Conservation (phyloP, 768 basidiomycete genomes). For the Phanerodontia chrysosporium region DNA sequence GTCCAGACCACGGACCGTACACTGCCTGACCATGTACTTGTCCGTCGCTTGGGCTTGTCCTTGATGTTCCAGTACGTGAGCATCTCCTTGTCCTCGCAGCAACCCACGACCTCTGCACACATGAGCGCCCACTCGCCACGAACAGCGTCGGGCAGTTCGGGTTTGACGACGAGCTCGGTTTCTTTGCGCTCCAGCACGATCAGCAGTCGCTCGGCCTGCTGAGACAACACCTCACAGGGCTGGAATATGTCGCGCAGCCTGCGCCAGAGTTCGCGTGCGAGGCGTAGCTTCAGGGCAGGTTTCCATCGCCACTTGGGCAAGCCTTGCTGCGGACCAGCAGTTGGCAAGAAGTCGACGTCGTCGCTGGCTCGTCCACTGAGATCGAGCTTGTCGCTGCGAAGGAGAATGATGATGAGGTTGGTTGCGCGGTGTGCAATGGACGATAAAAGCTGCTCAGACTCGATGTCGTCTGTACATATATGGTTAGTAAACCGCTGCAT, state of each 20-base stretch:
- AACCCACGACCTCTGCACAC: slow-evolving; percentile 49
- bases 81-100: slow-evolving; percentile 41
- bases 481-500: not conserved
- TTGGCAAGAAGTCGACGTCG: slow-evolving; percentile 12
- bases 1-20: slow-evolving; percentile 55
- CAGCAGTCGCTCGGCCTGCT: slow-evolving; percentile 44
- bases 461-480: slow-evolving; percentile 35
- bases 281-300: slow-evolving; percentile 50
- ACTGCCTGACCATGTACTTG: slow-evolving; percentile 32
- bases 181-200: slow-evolving; percentile 46
- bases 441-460: slow-evolving; percentile 27
- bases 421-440: slow-evolving; percentile 26
- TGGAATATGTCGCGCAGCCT: slow-evolving; percentile 42
- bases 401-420: slow-evolving; percentile 39
- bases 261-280: slow-evolving; percentile 58
- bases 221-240: slow-evolving; percentile 30
- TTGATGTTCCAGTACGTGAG: slow-evolving; percentile 37
- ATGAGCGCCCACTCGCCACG: slow-evolving; percentile 56
- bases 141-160: slow-evolving; percentile 40
- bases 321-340: slow-evolving; percentile 2
- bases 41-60: slow-evolving; percentile 20
- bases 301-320: slow-evolving; percentile 26
- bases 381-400: slow-evolving; percentile 18
- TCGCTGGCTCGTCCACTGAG: slow-evolving; percentile 12
- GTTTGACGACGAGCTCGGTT: slow-evolving; percentile 38